Conservation (phyloP, 306 rosid species). For the Cyamopsis tetragonoloba region DNA sequence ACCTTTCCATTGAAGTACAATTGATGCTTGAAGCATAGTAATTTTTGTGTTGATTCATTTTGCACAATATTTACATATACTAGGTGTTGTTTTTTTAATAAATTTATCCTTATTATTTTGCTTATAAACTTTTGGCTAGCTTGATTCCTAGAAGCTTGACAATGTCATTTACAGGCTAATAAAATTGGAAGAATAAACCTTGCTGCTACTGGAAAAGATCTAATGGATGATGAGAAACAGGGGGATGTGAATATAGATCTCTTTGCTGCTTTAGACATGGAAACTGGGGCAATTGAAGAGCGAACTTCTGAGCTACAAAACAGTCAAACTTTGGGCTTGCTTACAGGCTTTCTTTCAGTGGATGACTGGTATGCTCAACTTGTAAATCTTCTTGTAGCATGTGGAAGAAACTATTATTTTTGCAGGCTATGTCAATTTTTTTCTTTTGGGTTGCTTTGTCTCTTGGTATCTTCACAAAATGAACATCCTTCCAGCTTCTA, state of each 20-base stretch:
- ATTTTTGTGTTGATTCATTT: constrained; percentile 6
- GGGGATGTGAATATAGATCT: constrained; percentile 91
- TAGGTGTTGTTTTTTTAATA: background rate
- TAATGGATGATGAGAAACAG: constrained; percentile 96
- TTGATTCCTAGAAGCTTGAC: constrained; percentile 3
- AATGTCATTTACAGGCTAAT: constrained; percentile 60
- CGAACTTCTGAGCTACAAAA: constrained; percentile 76
- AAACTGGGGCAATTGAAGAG: constrained; percentile 72
- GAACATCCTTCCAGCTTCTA: background rate
- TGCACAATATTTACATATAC: background rate
- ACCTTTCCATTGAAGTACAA: background rate
- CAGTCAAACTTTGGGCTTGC: constrained; percentile 93
- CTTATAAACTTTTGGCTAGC: constrained; percentile 4
- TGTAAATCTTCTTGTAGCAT: constrained; percentile 1
- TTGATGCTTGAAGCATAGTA: background rate
- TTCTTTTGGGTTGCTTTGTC: background rate
- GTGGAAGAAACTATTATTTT: background rate
- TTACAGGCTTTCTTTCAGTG: constrained; percentile 84
- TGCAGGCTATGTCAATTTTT: background rate
- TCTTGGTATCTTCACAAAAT: background rate
- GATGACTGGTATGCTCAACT: constrained; percentile 74
- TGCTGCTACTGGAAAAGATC: constrained; percentile 95
- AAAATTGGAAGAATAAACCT: constrained; percentile 96
- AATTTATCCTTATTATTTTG: background rate
- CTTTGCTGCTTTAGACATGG: constrained; percentile 74